Base-by-base conservation (phyloP, 257 asterid species). In the Prunella vulgaris region DNA sequence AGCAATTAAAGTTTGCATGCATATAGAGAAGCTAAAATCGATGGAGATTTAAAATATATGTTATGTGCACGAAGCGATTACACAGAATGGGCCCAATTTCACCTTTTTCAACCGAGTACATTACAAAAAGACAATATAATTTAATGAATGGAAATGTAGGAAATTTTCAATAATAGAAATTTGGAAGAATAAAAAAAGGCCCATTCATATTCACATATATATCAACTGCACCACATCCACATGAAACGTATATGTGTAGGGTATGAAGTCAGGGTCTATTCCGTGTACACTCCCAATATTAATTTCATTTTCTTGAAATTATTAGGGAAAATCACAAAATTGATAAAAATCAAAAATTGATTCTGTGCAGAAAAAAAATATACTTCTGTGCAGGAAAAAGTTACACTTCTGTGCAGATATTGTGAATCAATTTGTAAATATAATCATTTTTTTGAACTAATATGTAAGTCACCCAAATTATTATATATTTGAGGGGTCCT, bases 231-330 rank as follows among this genome's bases (percentile, higher is more conserved):
- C 76, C 71, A 24, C 70, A 70, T 28, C 76, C 71, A 24, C 70
- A 70, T 37, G 70, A 73, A 53, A 42, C 72, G 51, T 52, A 62
- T 77, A 53, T 80, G 28, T 46, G 42, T 60, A 68, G 79, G 78
- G 72, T 70, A 58, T 73, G 10, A 25, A 35, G 18, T 20, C 42
- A 38, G 73, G 49, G 37, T 60, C 73, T 51, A 62, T 40, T 71
- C 48, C 64, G 60, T 56, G 65, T 33, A 38, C 37, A 37, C 80
- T 62, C 42, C 65, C 22, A 56, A 35, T 65, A 74, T 81, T 62
- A 20, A 70, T 69, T 30, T 0, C 4, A 3, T 38, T 56, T 40
- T 5, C 20, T 24, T 68, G n/a, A n/a, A n/a, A n/a, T n/a, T n/a
- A n/a, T n/a, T n/a, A n/a, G n/a, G n/a, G n/a, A n/a, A n/a, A n/a